Evolutionary conservation across 192 early-diverging fungal genomes (phyloP), one percentile per base, ranked within the genome.

Genomic region (Kappamyces sp.): DNA sequence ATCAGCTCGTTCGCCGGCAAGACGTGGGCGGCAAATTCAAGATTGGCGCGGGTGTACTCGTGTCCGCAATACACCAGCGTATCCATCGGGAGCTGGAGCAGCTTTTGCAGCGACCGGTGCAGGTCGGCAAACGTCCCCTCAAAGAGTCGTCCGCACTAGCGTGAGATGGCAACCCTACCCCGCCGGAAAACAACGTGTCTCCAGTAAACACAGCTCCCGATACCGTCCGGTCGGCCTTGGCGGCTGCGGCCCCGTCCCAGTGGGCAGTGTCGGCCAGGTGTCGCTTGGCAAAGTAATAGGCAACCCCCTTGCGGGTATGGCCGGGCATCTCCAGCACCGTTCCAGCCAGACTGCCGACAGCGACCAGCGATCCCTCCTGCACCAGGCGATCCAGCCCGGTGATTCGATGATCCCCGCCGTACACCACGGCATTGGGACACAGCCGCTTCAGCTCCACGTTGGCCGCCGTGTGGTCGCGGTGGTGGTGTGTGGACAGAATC

Each of bases 51-150:
- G 2, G 93, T 98, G 60, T 98, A 98, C 68, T 98, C 94, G 64
- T 98, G 93, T 1, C 93, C 91, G 66, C 87, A 91, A 52, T 87
- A 59, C 34, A 59, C 57, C 32, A 12, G 40, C 42, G 57, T 59
- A 23, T 43, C 40, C 7, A 86, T 80, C 5, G 71, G 72, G 46
- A 98, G 74, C 0, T 74, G 88, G 9, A 98, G 69, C 33, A 74
- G 80, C 0, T 75, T 74, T 49, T 76, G 73, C 32, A 98, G 76
- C 6, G 86, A 87, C 38, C 81, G 70, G 71, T 90, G 69, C 95
- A 98, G 94, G 42, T 94, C 85, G 36, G 74, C 64, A 0, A 88
- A 74, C 0, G 86, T 87, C 4, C 93, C 95, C 65, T 98, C 95
- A 71, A 98, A 98, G 65, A 98, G 92, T 15, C 85, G 66, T 3